Base-by-base conservation (phyloP, 2,329 filamentous ascomycete genomes). In the Scortechinia acanthostroma region DNA sequence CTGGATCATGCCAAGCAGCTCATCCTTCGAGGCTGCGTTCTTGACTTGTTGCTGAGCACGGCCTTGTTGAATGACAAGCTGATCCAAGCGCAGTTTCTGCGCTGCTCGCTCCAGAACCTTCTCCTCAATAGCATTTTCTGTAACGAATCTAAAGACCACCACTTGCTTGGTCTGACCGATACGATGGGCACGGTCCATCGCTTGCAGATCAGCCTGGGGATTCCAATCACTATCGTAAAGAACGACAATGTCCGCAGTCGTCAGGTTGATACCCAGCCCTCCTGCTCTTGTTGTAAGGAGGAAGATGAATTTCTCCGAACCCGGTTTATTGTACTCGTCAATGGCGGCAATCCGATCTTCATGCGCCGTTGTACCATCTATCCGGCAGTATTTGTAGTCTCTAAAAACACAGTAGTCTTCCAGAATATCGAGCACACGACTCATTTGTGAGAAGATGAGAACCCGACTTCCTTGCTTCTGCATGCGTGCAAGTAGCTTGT, bases 221-320 rank as follows among this genome's bases (percentile, higher is more conserved):
- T 98, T 98, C 93, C 93, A 98, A 70, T 98, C 93, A 0, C 93
- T 98, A 60, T 98, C 93, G 67, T 96, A 98, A 59, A 98, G 98
- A 65, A 98, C 96, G 69, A 98, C 93, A 1, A 93, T 98, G 65
- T 98, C 93, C 35, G 93, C 93, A 42, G 91, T 96, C 66, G 98
- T 93, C 62, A 98, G 65, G 59, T 98, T 98, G 53, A 98, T 77
- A 76, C 93, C 93, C 10, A 98, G 77, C 78, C 93, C 93, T 83
- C 93, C 93, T 50, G 93, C 93, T 73, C 93, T 91, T 20, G 93
- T 98, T 2, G 93, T 98, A n/a, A 98, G 79, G 63, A 98, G 68
- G 73, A 98, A 98, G 69, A 94, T 95, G 65, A 97, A 96, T 65
- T 96, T 97, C 3, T 88, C 86, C 4, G 93, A 98, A 51, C 86